phyloP scores from a whole-genome alignment of 306 rosid species.

The Pterocarpus santalinus region DNA sequence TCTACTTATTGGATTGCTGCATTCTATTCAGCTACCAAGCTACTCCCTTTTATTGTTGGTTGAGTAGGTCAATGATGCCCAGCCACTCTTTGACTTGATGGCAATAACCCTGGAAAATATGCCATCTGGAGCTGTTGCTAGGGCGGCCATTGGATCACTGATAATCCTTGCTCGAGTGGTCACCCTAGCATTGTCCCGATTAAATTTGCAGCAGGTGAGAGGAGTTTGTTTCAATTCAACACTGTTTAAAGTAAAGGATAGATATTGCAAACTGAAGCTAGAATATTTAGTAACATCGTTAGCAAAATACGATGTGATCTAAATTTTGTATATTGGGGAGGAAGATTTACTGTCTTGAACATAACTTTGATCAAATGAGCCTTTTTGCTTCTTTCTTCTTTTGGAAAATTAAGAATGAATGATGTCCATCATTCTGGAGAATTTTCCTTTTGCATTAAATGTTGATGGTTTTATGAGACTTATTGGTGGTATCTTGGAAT shows the following conservation, averaged over 20 bases:
- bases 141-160: conserved; percentile 80
- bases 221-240: neutral
- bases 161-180: conserved; percentile 80
- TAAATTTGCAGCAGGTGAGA: conserved; percentile 75
- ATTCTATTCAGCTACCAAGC: conserved; percentile 35
- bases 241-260: neutral
- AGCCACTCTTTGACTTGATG: conserved; percentile 88
- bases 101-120: conserved; percentile 84
- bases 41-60: conserved; percentile 35
- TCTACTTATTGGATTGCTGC: conserved; percentile 9
- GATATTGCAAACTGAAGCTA: conserved; percentile 31
- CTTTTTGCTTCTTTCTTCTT: neutral
- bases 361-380: conserved; percentile 3
- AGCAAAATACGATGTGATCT: neutral
- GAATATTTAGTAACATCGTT: neutral
- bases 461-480: neutral
- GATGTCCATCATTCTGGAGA: neutral
- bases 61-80: conserved; percentile 74
- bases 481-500: conserved; percentile 15
- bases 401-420: conserved; percentile 2
- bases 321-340: conserved; percentile 11
- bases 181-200: conserved; percentile 64
- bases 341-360: neutral
- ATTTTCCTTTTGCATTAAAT: neutral
- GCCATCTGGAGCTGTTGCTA: conserved; percentile 77